These are phyloP conservation scores for Yarrowia yakushimensis DNA, from an alignment of 805 yeast species.

Conservation along the genomic window DNA sequence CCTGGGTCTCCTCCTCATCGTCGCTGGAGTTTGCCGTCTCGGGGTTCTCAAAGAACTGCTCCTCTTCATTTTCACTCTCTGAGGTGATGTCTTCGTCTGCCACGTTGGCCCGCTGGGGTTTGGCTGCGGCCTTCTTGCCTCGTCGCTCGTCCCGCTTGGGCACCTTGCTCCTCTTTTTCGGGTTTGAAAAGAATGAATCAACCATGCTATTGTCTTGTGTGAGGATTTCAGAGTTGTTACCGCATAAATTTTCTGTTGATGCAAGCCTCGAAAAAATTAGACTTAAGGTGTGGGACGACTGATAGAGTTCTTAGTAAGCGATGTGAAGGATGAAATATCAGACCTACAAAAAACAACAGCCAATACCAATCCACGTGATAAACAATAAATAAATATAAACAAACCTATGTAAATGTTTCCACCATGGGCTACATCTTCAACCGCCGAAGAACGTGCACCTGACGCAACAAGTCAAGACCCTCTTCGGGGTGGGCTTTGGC, in stretches of 20 bases:
- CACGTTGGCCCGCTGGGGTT: not conserved
- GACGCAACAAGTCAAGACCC: not conserved
- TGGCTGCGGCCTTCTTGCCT: conserved; percentile 4
- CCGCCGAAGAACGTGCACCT: conserved; percentile 1
- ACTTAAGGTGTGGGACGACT: not conserved
- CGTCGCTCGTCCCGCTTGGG: conserved; percentile 25
- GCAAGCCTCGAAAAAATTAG: conserved; percentile 2
- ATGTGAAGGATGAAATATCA: not conserved
- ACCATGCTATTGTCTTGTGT: conserved; percentile 29
- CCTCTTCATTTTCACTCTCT: conserved; percentile 28
- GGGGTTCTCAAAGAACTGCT: conserved; percentile 20
- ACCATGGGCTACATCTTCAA: not conserved
- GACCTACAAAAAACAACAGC: too few species aligned
- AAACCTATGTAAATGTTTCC: too few species aligned
- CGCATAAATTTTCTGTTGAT: not conserved
- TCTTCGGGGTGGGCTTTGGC: not conserved
- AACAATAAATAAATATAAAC: not conserved
- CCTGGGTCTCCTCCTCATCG: conserved; percentile 78
- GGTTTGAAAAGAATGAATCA: conserved; percentile 36
- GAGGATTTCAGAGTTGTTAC: not conserved
- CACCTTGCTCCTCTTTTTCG: conserved; percentile 32
- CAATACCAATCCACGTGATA: too few species aligned
- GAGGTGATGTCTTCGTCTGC: conserved; percentile 33
- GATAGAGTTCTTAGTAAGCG: conserved; percentile 15
- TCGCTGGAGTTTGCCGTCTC: conserved; percentile 48